phyloP scores from a whole-genome alignment of 2,329 filamentous ascomycete genomes.

The Arthrobotrys musiformis region DNA sequence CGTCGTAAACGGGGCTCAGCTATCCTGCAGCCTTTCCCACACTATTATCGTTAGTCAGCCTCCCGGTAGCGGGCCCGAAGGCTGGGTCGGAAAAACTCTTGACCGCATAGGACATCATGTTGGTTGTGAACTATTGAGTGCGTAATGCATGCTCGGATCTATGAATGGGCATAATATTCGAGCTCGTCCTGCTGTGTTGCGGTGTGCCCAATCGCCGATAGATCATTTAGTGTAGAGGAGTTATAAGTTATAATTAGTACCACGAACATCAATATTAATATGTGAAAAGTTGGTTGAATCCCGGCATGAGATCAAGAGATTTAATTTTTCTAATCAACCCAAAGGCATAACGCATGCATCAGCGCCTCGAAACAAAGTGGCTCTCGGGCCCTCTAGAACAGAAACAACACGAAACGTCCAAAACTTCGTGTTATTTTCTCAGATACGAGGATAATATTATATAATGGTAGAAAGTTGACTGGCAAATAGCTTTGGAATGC shows the following conservation, averaged over 20 bases:
- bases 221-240: too few species aligned
- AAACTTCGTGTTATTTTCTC: constrained; percentile 27
- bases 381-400: too few species aligned
- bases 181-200: neutral
- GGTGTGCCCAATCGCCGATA: too few species aligned
- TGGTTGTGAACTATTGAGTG: neutral
- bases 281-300: too few species aligned
- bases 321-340: too few species aligned
- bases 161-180: neutral
- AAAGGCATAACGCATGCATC: too few species aligned
- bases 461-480: too few species aligned
- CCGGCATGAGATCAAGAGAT: too few species aligned
- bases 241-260: too few species aligned
- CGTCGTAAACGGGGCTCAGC: constrained; percentile 22
- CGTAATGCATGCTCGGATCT: constrained; percentile 2
- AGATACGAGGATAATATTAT: neutral
- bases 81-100: neutral
- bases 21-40: neutral
- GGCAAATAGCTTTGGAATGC: neutral
- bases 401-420: constrained; percentile 3
- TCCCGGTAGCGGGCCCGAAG: constrained; percentile 8
- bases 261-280: too few species aligned
- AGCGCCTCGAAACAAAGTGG: too few species aligned
- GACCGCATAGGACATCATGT: neutral
- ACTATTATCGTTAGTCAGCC: neutral